Evolutionary conservation across 164 flowering plant species (phyloP).

Genomic region (Liriodendron chinense): DNA sequence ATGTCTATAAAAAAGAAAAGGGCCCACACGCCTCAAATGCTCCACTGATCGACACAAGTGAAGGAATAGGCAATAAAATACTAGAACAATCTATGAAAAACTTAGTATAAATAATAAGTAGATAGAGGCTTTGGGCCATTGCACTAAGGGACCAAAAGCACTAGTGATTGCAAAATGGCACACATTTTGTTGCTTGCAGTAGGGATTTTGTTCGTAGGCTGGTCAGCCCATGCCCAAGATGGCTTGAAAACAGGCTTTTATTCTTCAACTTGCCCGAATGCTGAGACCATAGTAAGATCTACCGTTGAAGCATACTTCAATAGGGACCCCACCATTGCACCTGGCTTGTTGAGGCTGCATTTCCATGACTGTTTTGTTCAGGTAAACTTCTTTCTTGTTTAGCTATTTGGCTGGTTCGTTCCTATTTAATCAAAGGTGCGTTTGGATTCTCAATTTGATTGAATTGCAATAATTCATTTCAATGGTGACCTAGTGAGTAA

Average conservation of each 20-base stretch:
- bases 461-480: too few species aligned
- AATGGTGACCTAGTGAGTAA: too few species aligned
- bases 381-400: slow-evolving; percentile 24
- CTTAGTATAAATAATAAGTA: slow-evolving; percentile 6
- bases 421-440: too few species aligned
- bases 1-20: slow-evolving; percentile 13
- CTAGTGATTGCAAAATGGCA: slow-evolving; percentile 20
- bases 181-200: slow-evolving; percentile 15
- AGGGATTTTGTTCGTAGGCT: slow-evolving; percentile 18
- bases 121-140: background rate
- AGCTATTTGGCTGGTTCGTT: background rate
- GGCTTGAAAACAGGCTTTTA: slow-evolving; percentile 48
- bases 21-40: slow-evolving; percentile 13
- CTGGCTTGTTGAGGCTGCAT: slow-evolving; percentile 65
- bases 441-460: too few species aligned
- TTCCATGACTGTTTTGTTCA: slow-evolving; percentile 81
- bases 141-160: background rate
- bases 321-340: slow-evolving; percentile 53
- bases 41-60: slow-evolving; percentile 13
- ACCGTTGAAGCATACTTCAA: slow-evolving; percentile 46
- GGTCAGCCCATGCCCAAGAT: slow-evolving; percentile 24
- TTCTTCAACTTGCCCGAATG: slow-evolving; percentile 50
- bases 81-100: background rate
- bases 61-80: background rate
- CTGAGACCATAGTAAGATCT: slow-evolving; percentile 52